Evolutionary conservation across 352 stramenopile species (phyloP).

Genomic region (Globisporangium nagaii): DNA sequence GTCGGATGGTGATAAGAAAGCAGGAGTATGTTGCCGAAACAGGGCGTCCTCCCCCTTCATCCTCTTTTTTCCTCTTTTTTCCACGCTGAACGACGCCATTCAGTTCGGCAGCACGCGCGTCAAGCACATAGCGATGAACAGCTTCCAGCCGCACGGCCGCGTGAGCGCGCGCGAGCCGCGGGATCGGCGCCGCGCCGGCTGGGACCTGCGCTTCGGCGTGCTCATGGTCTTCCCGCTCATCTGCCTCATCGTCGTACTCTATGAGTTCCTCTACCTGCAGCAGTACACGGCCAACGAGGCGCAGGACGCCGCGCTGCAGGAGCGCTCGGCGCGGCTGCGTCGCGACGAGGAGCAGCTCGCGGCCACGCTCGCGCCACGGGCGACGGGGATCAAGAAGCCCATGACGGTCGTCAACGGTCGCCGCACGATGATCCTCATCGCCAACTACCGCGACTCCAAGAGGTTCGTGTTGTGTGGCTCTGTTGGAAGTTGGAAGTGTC

Average conservation of each 20-base stretch:
- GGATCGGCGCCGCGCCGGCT: conserved; percentile 27
- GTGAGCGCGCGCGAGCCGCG: conserved; percentile 43
- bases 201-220: conserved; percentile 48
- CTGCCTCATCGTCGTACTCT: conserved; percentile 70
- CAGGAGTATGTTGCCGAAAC: too few species aligned
- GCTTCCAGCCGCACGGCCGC: conserved; percentile 40
- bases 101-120: too few species aligned
- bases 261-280: conserved; percentile 78
- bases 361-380: conserved; percentile 11
- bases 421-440: conserved; percentile 71
- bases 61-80: too few species aligned
- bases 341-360: conserved; percentile 14
- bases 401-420: conserved; percentile 49
- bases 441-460: conserved; percentile 79
- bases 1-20: too few species aligned
- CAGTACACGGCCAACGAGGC: conserved; percentile 45
- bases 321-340: conserved; percentile 24
- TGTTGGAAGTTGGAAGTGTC: not conserved
- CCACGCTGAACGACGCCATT: too few species aligned
- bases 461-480: conserved; percentile 17
- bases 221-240: conserved; percentile 66
- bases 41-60: too few species aligned
- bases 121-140: conserved; percentile 5
- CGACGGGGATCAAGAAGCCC: not conserved
- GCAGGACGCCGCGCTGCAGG: conserved; percentile 18